Base-by-base conservation (phyloP, 345 rosid species). In the Boechera stricta region DNA sequence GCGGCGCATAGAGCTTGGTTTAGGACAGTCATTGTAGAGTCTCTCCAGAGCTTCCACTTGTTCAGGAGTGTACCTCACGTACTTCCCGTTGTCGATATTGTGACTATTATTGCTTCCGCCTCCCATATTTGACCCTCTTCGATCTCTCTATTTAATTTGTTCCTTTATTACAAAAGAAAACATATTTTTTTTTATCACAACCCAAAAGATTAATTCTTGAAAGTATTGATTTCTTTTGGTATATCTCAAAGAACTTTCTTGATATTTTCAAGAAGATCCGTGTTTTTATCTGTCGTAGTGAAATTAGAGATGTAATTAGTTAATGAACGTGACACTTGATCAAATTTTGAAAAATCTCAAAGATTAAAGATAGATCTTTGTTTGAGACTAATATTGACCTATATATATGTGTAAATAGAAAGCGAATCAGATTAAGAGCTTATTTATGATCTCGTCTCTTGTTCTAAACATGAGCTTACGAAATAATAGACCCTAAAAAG, bases 41-140 rank as follows among this genome's bases (percentile, higher is more conserved):
- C 99, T 87, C 82, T 96, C 99, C 16, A 96, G 90, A 5, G 99
- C 99, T 74, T 96, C 99, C 21, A 96, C 98, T 81, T 96, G 99
- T 86, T 96, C 99, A 39, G 97, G 83, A 29, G 97, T 96, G 87
- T 96, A 96, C 71, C 99, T 83, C 16, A 93, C 99, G 72, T 96
- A 96, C 82, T 96, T 96, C 0, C 99, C 98, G 45, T 79, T 68
- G 77, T 91, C 98, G 35, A 88, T 80, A 83, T 72, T 66, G 75
- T 91, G 94, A 61, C 89, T 81, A 78, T 71, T 85, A 15, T 88
- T 89, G 84, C 98, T 88, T n/a, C 92, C 95, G 18, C 82, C 82
- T 68, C 82, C 82, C 82, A 79, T 79, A 61, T 73, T 73, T 70
- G 44, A 58, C 31, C 62, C 74, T 79, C 69, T 48, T 42, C 10